phyloP scores from a whole-genome alignment of 306 rosid genomes.

The Cucumis melo region DNA sequence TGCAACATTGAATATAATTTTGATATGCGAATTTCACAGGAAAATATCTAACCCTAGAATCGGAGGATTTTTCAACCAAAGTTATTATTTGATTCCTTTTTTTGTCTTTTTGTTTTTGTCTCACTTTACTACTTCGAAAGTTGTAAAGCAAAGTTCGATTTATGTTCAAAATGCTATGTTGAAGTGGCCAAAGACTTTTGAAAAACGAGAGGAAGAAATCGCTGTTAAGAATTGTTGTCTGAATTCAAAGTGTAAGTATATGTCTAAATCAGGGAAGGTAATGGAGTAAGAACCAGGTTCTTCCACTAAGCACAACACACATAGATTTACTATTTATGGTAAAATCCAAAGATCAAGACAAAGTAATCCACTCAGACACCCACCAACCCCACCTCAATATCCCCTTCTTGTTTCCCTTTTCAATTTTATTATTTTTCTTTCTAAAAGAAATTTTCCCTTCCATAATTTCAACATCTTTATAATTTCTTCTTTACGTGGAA shows the following conservation, averaged over 20 bases:
- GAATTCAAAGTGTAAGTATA: neutral
- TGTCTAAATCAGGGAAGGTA: constrained; percentile 9
- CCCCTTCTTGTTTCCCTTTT: constrained; percentile 17
- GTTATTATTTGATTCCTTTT: neutral
- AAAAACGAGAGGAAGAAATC: neutral
- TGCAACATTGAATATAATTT: neutral
- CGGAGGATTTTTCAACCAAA: neutral
- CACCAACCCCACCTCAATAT: constrained; percentile 13
- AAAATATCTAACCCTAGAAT: neutral
- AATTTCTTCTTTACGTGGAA: constrained; percentile 33
- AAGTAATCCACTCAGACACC: constrained; percentile 21
- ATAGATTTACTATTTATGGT: constrained; percentile 17
- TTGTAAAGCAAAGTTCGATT: neutral
- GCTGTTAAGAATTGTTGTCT: neutral
- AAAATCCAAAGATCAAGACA: constrained; percentile 14
- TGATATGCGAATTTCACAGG: neutral
- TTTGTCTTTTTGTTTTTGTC: neutral
- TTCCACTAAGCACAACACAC: constrained; percentile 13
- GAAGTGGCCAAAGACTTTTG: neutral
- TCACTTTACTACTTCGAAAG: neutral
- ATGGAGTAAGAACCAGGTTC: constrained; percentile 29
- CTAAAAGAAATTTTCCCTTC: neutral
- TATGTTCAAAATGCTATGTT: neutral
- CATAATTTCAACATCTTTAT: constrained; percentile 25
- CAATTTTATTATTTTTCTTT: neutral